phyloP scores from a whole-genome alignment of 1,284 basidiomycete genomes.

The Trametes pubescens region DNA sequence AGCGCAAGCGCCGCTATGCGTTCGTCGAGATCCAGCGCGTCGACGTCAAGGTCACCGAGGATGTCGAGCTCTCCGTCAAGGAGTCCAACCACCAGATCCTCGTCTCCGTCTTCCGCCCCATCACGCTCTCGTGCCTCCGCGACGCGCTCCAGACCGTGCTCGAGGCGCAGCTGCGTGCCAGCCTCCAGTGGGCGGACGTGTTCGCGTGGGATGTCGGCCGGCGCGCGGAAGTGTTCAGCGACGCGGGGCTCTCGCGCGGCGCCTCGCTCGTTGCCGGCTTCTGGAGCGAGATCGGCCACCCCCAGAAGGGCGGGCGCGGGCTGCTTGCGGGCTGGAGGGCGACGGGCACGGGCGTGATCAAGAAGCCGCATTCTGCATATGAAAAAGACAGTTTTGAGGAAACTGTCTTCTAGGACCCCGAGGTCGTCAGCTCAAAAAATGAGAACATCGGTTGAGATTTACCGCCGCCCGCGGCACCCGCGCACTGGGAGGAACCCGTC shows the following conservation, averaged over 20 bases:
- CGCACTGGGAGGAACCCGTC: too few species aligned
- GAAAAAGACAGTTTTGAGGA: too few species aligned
- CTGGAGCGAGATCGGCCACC: constrained; percentile 69
- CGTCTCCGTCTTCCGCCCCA: constrained; percentile 65
- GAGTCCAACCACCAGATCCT: constrained; percentile 69
- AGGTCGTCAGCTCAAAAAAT: too few species aligned
- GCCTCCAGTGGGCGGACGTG: constrained; percentile 59
- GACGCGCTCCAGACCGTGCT: constrained; percentile 64
- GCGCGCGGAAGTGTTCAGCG: constrained; percentile 67
- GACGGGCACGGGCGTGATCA: constrained; percentile 68
- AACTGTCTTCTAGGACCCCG: too few species aligned
- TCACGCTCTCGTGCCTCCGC: constrained; percentile 62
- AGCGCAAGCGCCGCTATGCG: constrained; percentile 54
- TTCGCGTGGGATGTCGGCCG: constrained; percentile 66
- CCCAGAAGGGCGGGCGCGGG: constrained; percentile 48
- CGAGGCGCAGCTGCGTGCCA: constrained; percentile 57
- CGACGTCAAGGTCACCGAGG: constrained; percentile 57
- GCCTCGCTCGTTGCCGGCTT: constrained; percentile 60
- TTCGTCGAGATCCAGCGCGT: constrained; percentile 66
- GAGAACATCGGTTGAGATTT: too few species aligned
- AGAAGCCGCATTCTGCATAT: too few species aligned
- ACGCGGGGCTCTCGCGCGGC: constrained; percentile 60
- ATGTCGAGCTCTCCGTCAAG: constrained; percentile 59
- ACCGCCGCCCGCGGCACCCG: too few species aligned
- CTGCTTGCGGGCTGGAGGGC: constrained; percentile 61